Conservation (phyloP, 192 early-diverging fungal species). For the Anaeromyces robustus region DNA sequence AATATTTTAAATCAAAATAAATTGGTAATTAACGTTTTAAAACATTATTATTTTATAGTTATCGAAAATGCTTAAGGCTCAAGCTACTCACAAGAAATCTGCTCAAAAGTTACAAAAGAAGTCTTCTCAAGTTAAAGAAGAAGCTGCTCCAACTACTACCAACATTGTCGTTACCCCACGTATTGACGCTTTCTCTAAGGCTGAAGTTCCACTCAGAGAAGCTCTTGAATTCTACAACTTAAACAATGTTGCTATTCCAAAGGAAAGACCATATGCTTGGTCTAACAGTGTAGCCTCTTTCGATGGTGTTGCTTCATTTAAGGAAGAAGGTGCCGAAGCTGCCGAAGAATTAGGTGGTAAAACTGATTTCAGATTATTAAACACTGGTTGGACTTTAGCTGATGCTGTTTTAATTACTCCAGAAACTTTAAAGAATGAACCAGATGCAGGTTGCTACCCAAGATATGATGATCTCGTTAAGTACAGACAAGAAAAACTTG, state of each 20-base stretch:
- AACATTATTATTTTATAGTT: no score
- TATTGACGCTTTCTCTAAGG: constrained; percentile 3
- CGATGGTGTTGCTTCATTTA: constrained; percentile 17
- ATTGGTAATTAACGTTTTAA: no score
- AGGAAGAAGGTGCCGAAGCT: constrained; percentile 4
- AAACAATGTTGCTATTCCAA: background rate
- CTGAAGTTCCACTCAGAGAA: constrained; percentile 11
- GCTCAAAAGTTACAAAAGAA: background rate
- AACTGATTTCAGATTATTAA: constrained; percentile 18
- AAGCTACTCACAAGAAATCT: background rate
- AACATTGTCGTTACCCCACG: background rate
- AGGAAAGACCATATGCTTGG: constrained; percentile 15
- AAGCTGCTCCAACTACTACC: background rate
- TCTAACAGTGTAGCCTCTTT: constrained; percentile 12
- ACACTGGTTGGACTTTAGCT: constrained; percentile 17
- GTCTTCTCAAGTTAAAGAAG: background rate
- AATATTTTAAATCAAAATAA: no score
- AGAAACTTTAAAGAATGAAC: constrained; percentile 11
- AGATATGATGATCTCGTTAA: constrained; percentile 11
- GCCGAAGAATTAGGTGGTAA: constrained; percentile 3
- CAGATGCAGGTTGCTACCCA: constrained; percentile 4
- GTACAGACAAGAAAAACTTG: constrained; percentile 3
- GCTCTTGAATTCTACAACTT: constrained; percentile 11
- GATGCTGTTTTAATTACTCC: constrained; percentile 15
- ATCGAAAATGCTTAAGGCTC: background rate